phyloP scores from a whole-genome alignment of 1,284 basidiomycete genomes.

The Fomitiporia mediterranea region DNA sequence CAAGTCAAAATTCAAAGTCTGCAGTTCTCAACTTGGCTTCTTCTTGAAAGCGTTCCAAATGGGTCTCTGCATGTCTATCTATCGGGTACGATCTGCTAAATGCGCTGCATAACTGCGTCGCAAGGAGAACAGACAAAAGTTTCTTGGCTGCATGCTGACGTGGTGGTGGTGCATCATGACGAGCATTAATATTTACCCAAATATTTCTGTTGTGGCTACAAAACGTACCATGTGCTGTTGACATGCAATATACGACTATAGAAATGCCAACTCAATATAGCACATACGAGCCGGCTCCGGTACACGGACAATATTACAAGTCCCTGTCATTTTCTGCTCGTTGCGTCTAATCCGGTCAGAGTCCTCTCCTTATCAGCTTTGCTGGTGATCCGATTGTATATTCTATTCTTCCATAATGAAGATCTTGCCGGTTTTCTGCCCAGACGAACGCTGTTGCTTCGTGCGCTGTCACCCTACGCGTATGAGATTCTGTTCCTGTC shows the following conservation, averaged over 20 bases:
- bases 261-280: neutral
- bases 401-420: neutral
- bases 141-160: neutral
- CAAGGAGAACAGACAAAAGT: neutral
- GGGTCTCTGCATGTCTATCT: neutral
- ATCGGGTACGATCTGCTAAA: neutral
- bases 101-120: neutral
- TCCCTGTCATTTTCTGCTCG: neutral
- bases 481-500: neutral
- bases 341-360: neutral
- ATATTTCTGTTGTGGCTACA: neutral
- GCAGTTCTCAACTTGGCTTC: neutral
- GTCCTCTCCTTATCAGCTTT: neutral
- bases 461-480: neutral
- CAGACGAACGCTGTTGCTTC: neutral
- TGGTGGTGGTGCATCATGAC: constrained; percentile 1
- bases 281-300: neutral
- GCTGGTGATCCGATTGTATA: neutral
- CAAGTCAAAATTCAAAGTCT: neutral
- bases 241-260: neutral
- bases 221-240: neutral
- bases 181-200: neutral
- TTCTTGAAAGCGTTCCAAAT: neutral
- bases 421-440: neutral
- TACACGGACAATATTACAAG: neutral